These are phyloP conservation scores for Manihot esculenta DNA, from an alignment of 441 rosid species.

Conservation along the genomic window DNA sequence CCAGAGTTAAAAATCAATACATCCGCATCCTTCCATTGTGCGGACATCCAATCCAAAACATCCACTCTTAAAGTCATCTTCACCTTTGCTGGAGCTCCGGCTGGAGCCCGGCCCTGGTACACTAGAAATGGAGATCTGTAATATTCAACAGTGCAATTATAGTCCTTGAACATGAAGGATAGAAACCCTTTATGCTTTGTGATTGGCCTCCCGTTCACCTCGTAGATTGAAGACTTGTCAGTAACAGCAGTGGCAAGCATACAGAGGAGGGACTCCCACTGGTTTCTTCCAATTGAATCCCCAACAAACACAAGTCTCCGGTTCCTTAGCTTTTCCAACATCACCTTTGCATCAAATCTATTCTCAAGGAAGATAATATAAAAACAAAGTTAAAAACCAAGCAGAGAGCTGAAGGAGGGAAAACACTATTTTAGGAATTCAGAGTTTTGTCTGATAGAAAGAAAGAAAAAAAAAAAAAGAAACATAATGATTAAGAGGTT, in stretches of 20 bases:
- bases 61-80: conserved; percentile 63
- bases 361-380: conserved; percentile 18
- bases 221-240: conserved; percentile 62
- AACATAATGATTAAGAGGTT: too few relatives aligned
- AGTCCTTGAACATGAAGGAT: conserved; percentile 68
- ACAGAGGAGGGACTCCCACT: conserved; percentile 94
- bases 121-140: conserved; percentile 83
- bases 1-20: conserved; percentile 69
- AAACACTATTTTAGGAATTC: neutral
- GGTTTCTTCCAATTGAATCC: conserved; percentile 91
- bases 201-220: conserved; percentile 74
- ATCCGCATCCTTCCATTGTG: conserved; percentile 65
- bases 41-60: conserved; percentile 54
- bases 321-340: conserved; percentile 68
- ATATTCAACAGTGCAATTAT: conserved; percentile 87
- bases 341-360: conserved; percentile 71
- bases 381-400: neutral
- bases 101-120: conserved; percentile 65
- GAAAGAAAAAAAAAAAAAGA: neutral
- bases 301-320: conserved; percentile 81
- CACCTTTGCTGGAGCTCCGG: conserved; percentile 48
- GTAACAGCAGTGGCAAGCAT: conserved; percentile 68
- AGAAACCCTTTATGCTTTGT: conserved; percentile 84
- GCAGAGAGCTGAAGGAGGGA: neutral
- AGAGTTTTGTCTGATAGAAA: too few relatives aligned